Conservation (phyloP, 164 flowering plant genomes). For the Umbilicus rupestris region DNA sequence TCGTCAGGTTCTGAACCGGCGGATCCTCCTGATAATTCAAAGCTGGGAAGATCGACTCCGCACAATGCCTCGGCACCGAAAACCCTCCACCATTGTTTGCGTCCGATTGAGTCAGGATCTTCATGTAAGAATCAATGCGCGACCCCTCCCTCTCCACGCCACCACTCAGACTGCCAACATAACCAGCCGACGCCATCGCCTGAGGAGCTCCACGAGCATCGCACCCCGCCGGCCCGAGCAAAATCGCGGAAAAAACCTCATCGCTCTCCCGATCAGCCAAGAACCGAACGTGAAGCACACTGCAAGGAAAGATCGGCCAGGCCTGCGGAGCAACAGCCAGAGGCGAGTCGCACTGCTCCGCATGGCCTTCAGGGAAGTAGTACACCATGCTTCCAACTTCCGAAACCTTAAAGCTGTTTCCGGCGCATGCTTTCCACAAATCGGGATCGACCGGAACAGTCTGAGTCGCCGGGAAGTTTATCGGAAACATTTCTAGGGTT, state of each 20-base stretch:
- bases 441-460: conserved; percentile 26
- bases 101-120: conserved; percentile 66
- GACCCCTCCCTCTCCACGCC: conserved; percentile 8
- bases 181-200: neutral
- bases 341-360: conserved; percentile 33
- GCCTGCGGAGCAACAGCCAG: conserved; percentile 15
- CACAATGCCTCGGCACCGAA: conserved; percentile 75
- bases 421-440: conserved; percentile 70
- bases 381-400: conserved; percentile 42
- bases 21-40: conserved; percentile 44
- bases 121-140: conserved; percentile 30
- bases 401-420: conserved; percentile 36
- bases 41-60: conserved; percentile 64
- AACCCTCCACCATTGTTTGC: conserved; percentile 91
- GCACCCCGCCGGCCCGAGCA: conserved; percentile 22
- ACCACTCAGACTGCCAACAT: neutral
- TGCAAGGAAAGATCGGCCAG: conserved; percentile 26
- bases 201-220: neutral
- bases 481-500: conserved; percentile 18
- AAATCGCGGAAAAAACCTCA: conserved; percentile 37
- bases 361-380: conserved; percentile 77
- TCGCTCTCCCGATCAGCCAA: conserved; percentile 44
- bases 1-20: conserved; percentile 52
- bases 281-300: conserved; percentile 24
- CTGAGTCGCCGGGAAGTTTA: conserved; percentile 9